Percentiles rank a stretch among this genome's conserved stretches.
These are phyloP conservation scores for Ganoderma boninense DNA, from an alignment of 1,284 basidiomycete genomes.

Conservation along the genomic window DNA sequence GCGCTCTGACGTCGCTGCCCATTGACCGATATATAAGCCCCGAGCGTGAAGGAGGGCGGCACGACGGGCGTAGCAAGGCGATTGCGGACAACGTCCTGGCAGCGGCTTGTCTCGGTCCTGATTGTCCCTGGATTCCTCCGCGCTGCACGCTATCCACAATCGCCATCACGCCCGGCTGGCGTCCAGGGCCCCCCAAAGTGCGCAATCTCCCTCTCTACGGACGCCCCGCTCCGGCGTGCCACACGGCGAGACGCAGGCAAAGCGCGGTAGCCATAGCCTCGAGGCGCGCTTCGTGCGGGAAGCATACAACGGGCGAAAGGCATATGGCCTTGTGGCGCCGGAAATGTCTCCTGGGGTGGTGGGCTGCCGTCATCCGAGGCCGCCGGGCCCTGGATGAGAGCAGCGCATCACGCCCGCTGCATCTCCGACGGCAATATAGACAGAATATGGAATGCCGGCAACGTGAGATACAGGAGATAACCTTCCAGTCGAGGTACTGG, in stretches of 20 bases:
- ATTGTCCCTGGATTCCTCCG: conserved; percentile 3
- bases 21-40: conserved; percentile 1
- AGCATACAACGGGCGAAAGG: not conserved
- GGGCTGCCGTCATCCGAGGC: not conserved
- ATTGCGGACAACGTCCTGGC: not conserved
- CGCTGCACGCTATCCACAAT: not conserved
- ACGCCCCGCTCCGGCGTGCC: not conserved
- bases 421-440: not conserved
- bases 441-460: conserved; percentile 1
- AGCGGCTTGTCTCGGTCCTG: not conserved
- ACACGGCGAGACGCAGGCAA: not conserved
- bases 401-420: not conserved
- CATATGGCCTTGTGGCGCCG: not conserved
- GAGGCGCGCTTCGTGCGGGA: not conserved
- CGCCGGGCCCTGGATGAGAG: not conserved
- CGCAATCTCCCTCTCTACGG: not conserved
- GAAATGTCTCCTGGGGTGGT: not conserved
- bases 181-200: not conserved
- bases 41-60: not conserved
- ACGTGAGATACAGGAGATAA: not conserved
- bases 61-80: not conserved
- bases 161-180: not conserved
- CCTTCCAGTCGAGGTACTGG: not conserved
- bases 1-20: not conserved
- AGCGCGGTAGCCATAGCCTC: not conserved